Conservation (phyloP, 306 rosid species). For the Dryas drummondii region DNA sequence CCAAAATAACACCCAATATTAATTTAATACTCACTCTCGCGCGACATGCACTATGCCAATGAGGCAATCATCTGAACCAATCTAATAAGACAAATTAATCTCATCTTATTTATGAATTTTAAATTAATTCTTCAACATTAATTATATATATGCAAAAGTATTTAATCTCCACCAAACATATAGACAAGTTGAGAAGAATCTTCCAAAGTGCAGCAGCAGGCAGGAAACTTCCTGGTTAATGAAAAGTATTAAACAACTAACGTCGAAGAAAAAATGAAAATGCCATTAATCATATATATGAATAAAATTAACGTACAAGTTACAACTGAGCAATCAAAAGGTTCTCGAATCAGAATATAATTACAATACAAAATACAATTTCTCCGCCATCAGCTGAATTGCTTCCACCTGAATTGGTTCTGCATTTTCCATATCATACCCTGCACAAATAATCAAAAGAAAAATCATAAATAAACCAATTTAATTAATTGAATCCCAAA, state of each 20-base stretch:
- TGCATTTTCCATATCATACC: constrained; percentile 5
- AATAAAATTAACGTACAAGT: not conserved
- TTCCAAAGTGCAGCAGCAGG: not conserved
- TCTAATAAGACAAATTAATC: no score
- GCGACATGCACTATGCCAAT: no score
- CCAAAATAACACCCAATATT: no score
- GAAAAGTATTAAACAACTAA: not conserved
- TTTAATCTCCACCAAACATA: not conserved
- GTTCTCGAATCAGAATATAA: not conserved
- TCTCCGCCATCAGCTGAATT: no score
- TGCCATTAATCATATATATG: not conserved
- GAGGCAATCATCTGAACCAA: no score
- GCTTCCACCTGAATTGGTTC: not conserved
- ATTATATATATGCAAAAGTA: not conserved
- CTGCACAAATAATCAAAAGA: not conserved
- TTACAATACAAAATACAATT: not conserved
- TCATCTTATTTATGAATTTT: no score
- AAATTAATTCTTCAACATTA: no score
- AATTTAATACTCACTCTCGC: no score
- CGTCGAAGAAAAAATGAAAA: not conserved
- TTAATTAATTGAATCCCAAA: no score
- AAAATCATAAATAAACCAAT: not conserved
- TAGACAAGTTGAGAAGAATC: not conserved
- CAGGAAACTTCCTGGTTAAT: not conserved
- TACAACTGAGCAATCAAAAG: not conserved